Base-by-base conservation (phyloP, 106 monocot genomes). In the Dactylorhiza incarnata region DNA sequence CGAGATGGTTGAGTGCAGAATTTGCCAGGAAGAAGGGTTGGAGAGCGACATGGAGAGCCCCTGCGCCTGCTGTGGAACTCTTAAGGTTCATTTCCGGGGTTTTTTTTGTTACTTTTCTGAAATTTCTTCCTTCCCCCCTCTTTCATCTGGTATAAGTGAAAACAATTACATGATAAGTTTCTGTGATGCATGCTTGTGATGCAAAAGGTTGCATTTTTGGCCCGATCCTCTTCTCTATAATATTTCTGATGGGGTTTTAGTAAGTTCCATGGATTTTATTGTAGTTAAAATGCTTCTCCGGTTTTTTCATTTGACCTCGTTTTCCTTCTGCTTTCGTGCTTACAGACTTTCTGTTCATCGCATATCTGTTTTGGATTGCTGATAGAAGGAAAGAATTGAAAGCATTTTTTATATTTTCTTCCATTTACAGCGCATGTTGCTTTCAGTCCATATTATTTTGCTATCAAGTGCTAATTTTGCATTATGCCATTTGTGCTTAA, bases 21-120 rank as follows among this genome's bases (percentile, higher is more conserved):
- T 80, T 22, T 80, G 80, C 46, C 80, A 80, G 71, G 95, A 95
- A 76, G 95, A 95, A 84, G 92, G 87, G 51, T 82, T 84, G 16
- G 92, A 95, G 79, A 71, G 46, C 26, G 90, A 84, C 50, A 93
- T 95, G 92, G 95, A 95, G 48, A 68, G 87, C 45, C 95, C 95
- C 45, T 95, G 95, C 72, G 88, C 88, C 66, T 93, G 95, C 77
- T 85, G 63, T 81, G 95, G 95, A 58, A 95, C 92, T 47, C 90
- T 95, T 58, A 95, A 95, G 95, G 95, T 95, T 65, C 75, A 66
- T 78, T 63, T 65, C 48, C 49, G 62, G 62, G 12, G 75, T 29
- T 66, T 45, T 50, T 23, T 82, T 17, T 51, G 5, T 22, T 3
- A 25, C 47, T 63, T 47, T 48, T 48, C 61, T 5, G 48, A 20